Percentiles rank a stretch among this genome's conserved stretches.
Evolutionary conservation across 768 basidiomycete genomes (phyloP).

Genomic region (Podaxis sp.): DNA sequence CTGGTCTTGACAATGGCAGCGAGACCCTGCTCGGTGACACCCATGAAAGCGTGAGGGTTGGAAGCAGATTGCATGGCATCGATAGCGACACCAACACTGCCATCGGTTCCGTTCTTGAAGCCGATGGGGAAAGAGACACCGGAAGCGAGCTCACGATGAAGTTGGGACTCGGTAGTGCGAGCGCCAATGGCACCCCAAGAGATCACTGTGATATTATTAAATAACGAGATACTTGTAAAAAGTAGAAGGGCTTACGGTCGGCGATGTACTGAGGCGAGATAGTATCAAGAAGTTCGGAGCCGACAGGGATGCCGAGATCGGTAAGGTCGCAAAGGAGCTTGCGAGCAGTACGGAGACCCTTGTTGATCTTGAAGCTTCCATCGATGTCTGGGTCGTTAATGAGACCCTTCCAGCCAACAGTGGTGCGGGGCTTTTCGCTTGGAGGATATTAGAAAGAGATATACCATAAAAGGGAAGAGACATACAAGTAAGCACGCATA

Average conservation of each 20-base stretch:
- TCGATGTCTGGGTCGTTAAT: slow-evolving; percentile 96
- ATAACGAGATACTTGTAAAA: not conserved
- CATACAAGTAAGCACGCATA: slow-evolving; percentile 97
- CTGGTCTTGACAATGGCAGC: slow-evolving; percentile 93
- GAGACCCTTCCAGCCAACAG: slow-evolving; percentile 96
- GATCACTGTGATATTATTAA: slow-evolving; percentile 40
- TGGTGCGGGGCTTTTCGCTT: slow-evolving; percentile 88
- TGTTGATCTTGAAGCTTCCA: slow-evolving; percentile 94
- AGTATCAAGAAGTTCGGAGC: slow-evolving; percentile 87
- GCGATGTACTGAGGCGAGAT: slow-evolving; percentile 77
- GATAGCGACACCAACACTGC: slow-evolving; percentile 84
- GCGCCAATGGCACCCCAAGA: slow-evolving; percentile 98
- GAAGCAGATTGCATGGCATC: slow-evolving; percentile 94
- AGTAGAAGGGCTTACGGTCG: slow-evolving; percentile 45
- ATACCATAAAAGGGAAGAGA: slow-evolving; percentile 17
- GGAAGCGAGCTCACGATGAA: slow-evolving; percentile 94
- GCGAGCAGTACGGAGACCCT: slow-evolving; percentile 84
- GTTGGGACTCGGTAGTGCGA: slow-evolving; percentile 94
- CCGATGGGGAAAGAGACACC: slow-evolving; percentile 97
- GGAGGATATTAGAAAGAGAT: slow-evolving; percentile 10
- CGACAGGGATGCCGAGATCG: slow-evolving; percentile 85
- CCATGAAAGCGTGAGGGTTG: slow-evolving; percentile 96
- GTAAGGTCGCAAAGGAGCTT: slow-evolving; percentile 91
- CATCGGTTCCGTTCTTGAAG: slow-evolving; percentile 99
- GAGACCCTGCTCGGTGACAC: slow-evolving; percentile 80